Conservation (phyloP, 169 alveolate genomes). For the Eimeria acervulina region DNA sequence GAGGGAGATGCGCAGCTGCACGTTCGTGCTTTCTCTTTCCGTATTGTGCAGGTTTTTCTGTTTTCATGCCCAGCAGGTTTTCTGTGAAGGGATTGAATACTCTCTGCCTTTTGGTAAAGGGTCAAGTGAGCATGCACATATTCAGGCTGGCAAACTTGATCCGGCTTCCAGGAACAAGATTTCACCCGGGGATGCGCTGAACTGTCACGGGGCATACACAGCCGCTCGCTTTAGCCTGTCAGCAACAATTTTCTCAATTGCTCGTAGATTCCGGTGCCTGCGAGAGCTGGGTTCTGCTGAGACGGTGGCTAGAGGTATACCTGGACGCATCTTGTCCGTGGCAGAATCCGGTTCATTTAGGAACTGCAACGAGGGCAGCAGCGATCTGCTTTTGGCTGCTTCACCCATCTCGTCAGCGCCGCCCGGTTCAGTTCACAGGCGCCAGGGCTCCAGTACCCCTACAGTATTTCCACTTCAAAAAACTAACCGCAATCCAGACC, state of each 20-base stretch:
- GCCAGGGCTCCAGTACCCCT: background rate
- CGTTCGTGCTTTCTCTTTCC: too few relatives aligned
- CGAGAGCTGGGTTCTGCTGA: background rate
- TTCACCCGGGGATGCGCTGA: background rate
- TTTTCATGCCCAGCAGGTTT: background rate
- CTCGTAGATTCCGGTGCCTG: background rate
- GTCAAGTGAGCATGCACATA: background rate
- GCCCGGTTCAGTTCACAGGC: background rate
- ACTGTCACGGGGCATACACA: background rate
- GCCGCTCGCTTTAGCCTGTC: background rate
- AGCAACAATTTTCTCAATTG: background rate
- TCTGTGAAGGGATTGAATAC: too few relatives aligned
- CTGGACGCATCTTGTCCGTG: background rate
- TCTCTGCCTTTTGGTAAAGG: too few relatives aligned
- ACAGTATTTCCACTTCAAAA: background rate
- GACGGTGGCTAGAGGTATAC: background rate
- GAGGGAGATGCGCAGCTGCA: too few relatives aligned
- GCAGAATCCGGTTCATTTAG: background rate
- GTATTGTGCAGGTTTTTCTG: background rate
- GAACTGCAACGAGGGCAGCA: background rate
- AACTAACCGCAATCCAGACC: background rate
- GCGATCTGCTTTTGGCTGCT: background rate
- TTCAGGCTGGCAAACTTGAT: background rate
- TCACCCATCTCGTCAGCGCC: background rate
- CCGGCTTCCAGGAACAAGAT: background rate